A percentile compares a stretch with the other conserved stretches of the same genome.
phyloP scores from a whole-genome alignment of 2,329 filamentous ascomycete species.

The Esteya vermicola region DNA sequence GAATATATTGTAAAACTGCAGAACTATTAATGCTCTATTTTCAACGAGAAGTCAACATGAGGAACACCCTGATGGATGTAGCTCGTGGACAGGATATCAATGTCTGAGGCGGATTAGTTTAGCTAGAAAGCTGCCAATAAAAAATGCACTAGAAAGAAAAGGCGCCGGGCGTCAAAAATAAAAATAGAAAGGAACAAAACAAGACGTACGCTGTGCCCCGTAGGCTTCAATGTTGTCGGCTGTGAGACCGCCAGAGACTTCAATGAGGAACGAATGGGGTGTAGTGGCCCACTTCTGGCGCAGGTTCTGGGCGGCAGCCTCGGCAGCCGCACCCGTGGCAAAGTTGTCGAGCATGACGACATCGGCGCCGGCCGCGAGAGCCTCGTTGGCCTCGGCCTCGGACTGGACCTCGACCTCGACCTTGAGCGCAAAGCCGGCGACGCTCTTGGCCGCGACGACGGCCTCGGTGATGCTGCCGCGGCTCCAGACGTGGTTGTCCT shows the following conservation, averaged over 20 bases:
- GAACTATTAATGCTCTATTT: slow-evolving; percentile 51
- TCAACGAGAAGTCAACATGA: slow-evolving; percentile 91
- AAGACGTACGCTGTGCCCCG: slow-evolving; percentile 52
- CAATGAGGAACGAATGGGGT: slow-evolving; percentile 57
- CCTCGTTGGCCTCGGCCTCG: slow-evolving; percentile 79
- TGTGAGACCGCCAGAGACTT: slow-evolving; percentile 84
- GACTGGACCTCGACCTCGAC: slow-evolving; percentile 91
- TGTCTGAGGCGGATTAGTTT: too few relatives aligned
- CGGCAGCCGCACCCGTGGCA: slow-evolving; percentile 55
- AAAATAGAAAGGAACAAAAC: background rate
- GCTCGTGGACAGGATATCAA: slow-evolving; percentile 93
- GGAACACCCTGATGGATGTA: slow-evolving; percentile 92
- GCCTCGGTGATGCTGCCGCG: slow-evolving; percentile 75
- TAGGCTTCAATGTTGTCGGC: slow-evolving; percentile 72
- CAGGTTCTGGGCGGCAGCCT: slow-evolving; percentile 56
- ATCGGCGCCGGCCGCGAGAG: slow-evolving; percentile 80
- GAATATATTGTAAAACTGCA: too few relatives aligned
- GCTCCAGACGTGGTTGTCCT: slow-evolving; percentile 97
- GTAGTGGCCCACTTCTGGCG: slow-evolving; percentile 70
- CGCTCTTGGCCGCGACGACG: slow-evolving; percentile 68
- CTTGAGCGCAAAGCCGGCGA: slow-evolving; percentile 82
- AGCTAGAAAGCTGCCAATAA: background rate
- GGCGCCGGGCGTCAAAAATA: background rate
- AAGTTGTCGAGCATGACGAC: slow-evolving; percentile 98
- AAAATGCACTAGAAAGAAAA: background rate